These are phyloP conservation scores for Aspergillus hiratsukae DNA, from an alignment of 2,329 filamentous ascomycete genomes.

Conservation along the genomic window DNA sequence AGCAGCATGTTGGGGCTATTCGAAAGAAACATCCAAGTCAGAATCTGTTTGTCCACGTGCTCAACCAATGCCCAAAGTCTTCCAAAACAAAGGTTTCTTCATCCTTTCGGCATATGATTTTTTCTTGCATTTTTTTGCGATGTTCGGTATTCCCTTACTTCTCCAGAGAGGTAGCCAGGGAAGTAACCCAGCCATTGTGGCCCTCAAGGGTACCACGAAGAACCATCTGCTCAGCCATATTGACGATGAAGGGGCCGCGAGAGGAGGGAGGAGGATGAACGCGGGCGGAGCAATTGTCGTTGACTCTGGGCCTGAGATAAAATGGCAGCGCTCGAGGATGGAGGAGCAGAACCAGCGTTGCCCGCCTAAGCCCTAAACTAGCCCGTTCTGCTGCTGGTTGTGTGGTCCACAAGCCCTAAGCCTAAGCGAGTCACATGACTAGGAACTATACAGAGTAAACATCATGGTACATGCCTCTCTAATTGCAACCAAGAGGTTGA, in stretches of 20 bases:
- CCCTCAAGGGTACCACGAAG: slow-evolving; percentile 96
- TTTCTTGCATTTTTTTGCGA: slow-evolving; percentile 10
- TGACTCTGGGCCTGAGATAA: slow-evolving; percentile 36
- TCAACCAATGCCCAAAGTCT: slow-evolving; percentile 7
- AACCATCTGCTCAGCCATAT: slow-evolving; percentile 90
- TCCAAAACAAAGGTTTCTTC: background rate
- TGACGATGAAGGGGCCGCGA: slow-evolving; percentile 38
- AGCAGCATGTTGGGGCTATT: slow-evolving; percentile 97
- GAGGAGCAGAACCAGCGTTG: slow-evolving; percentile 28
- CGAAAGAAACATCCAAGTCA: slow-evolving; percentile 29
- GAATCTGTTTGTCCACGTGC: slow-evolving; percentile 28
- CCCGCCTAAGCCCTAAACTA: slow-evolving; percentile 38
- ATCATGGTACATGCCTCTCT: background rate
- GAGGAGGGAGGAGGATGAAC: slow-evolving; percentile 32
- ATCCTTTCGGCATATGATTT: slow-evolving; percentile 9
- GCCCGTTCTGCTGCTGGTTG: slow-evolving; percentile 20
- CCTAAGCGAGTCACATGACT: slow-evolving; percentile 34
- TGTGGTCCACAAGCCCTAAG: slow-evolving; percentile 23
- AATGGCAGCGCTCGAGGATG: slow-evolving; percentile 33
- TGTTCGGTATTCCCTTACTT: slow-evolving; percentile 61
- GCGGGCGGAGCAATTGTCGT: slow-evolving; percentile 40
- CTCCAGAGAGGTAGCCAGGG: slow-evolving; percentile 96
- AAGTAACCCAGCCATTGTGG: slow-evolving; percentile 99
- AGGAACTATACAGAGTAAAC: background rate
- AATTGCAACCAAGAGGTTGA: background rate